Evolutionary conservation across 1,284 basidiomycete species (phyloP).

Genomic region (Cutaneotrichosporon spelunceum): DNA sequence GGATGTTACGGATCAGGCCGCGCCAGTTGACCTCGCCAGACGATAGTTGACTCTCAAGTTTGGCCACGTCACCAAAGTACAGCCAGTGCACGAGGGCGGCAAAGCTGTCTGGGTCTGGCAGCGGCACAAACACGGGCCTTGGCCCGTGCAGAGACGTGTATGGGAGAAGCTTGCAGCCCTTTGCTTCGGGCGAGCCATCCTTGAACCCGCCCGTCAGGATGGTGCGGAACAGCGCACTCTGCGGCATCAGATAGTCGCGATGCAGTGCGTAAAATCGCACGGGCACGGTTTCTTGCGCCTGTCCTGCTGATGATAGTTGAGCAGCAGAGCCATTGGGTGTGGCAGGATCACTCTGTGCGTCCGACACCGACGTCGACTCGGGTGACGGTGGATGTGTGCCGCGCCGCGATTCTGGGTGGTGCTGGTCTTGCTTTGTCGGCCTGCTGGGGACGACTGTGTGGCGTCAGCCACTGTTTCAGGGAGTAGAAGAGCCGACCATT

Average conservation of each 20-base stretch:
- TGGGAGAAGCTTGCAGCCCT: slow-evolving; percentile 17
- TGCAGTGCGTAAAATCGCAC: slow-evolving; percentile 38
- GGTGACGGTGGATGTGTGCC: not conserved
- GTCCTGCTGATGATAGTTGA: not conserved
- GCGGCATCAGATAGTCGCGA: slow-evolving; percentile 48
- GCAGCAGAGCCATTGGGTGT: not conserved
- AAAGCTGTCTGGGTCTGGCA: slow-evolving; percentile 49
- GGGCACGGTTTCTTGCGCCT: not conserved
- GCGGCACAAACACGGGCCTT: slow-evolving; percentile 37
- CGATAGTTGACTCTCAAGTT: slow-evolving; percentile 41
- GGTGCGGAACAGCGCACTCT: slow-evolving; percentile 44
- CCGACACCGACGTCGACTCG: not conserved
- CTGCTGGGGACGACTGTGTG: slow-evolving; percentile 10
- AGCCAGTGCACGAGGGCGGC: slow-evolving; percentile 49
- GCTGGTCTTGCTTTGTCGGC: not conserved
- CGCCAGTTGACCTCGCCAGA: slow-evolving; percentile 45
- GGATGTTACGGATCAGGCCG: slow-evolving; percentile 48
- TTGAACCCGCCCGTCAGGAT: slow-evolving; percentile 31
- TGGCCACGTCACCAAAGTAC: slow-evolving; percentile 46
- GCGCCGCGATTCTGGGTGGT: slow-evolving; percentile 1
- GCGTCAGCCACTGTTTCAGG: slow-evolving; percentile 11
- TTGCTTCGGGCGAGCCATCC: slow-evolving; percentile 16
- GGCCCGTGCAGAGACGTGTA: slow-evolving; percentile 14
- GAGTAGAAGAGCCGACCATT: not conserved
- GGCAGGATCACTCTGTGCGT: not conserved